These are phyloP conservation scores for Daldinia grandis DNA, from an alignment of 495 filamentous ascomycete species.

Conservation along the genomic window DNA sequence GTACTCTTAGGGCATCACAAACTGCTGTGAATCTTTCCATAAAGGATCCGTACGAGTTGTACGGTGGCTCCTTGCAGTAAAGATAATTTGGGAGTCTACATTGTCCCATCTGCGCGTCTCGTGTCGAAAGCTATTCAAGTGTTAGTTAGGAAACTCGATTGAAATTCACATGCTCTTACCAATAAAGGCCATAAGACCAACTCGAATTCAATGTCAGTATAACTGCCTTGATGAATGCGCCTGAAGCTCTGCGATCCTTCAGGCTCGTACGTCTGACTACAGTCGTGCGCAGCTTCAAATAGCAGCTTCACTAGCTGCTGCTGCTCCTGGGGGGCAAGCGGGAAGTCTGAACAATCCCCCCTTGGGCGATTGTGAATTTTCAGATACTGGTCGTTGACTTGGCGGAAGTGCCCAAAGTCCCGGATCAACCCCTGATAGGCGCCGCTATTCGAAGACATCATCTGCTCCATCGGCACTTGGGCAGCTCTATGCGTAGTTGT, in stretches of 20 bases:
- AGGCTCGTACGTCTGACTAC: background rate
- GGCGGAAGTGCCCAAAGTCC: background rate
- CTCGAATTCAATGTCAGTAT: slow-evolving; percentile 11
- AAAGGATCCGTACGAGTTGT: slow-evolving; percentile 12
- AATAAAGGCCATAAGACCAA: slow-evolving; percentile 14
- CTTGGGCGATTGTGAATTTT: background rate
- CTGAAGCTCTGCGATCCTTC: background rate
- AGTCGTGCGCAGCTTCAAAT: slow-evolving; percentile 8
- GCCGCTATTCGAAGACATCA: background rate
- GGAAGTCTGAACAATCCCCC: slow-evolving; percentile 4
- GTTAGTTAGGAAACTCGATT: background rate
- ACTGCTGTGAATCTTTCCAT: slow-evolving; percentile 16
- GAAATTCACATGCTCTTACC: background rate
- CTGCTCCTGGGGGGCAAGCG: background rate
- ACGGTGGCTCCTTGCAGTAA: background rate
- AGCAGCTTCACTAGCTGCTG: background rate
- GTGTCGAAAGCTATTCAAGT: slow-evolving; percentile 3
- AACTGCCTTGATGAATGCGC: background rate
- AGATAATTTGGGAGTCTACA: slow-evolving; percentile 4
- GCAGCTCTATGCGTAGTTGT: background rate
- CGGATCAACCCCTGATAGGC: slow-evolving; percentile 5
- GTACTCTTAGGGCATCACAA: slow-evolving; percentile 7
- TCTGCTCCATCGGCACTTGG: background rate
- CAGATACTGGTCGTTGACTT: background rate
- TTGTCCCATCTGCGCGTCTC: background rate